Evolutionary conservation across 2,329 filamentous ascomycete species (phyloP).

Genomic region (Cladosporium phlei): DNA sequence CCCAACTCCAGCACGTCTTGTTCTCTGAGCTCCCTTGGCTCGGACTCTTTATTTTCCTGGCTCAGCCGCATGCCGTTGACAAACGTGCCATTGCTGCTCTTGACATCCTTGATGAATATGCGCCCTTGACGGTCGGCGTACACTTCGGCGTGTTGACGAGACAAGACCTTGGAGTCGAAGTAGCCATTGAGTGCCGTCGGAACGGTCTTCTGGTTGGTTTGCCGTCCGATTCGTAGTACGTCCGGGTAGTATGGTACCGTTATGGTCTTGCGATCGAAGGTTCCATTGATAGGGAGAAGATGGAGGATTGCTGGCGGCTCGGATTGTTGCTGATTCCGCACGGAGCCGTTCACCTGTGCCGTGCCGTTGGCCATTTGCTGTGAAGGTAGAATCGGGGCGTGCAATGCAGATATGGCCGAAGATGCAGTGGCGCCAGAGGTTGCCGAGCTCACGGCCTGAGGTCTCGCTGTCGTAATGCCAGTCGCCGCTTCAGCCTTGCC

Average conservation of each 20-base stretch:
- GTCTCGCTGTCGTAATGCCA: constrained; percentile 56
- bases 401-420: constrained; percentile 59
- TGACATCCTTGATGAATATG: constrained; percentile 94
- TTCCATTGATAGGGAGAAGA: constrained; percentile 85
- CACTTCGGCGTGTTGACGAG: constrained; percentile 91
- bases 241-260: constrained; percentile 90
- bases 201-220: constrained; percentile 94
- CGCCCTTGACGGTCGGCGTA: constrained; percentile 74
- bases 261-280: constrained; percentile 96
- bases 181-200: constrained; percentile 89
- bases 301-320: constrained; percentile 75
- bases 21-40: constrained; percentile 87
- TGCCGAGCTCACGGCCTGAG: constrained; percentile 56
- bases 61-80: constrained; percentile 89
- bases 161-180: constrained; percentile 97
- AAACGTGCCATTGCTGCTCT: constrained; percentile 97
- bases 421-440: constrained; percentile 56
- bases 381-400: constrained; percentile 60
- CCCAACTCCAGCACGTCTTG: constrained; percentile 90
- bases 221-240: constrained; percentile 86
- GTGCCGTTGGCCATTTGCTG: constrained; percentile 63
- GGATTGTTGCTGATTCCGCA: constrained; percentile 39
- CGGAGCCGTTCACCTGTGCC: constrained; percentile 54
- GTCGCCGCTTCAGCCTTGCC: constrained; percentile 63
- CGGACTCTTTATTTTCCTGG: constrained; percentile 90